Conservation (phyloP, 192 early-diverging fungal species). For the Spizellomyces punctatus region DNA sequence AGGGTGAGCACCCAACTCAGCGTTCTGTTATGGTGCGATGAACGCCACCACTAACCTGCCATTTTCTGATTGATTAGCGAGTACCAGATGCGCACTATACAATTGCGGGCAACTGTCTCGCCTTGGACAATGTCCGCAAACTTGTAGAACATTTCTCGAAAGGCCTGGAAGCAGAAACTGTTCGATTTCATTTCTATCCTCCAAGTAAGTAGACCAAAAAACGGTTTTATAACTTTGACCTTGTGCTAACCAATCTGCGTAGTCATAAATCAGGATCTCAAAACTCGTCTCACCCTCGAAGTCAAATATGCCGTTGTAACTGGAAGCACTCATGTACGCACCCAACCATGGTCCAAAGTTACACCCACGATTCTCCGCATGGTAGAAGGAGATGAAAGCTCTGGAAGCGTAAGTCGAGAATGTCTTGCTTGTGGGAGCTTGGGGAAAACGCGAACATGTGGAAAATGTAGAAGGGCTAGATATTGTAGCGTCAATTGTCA, state of each 20-base stretch:
- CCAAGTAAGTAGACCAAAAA: slow-evolving; percentile 24
- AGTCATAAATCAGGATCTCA: slow-evolving; percentile 28
- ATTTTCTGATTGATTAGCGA: neutral
- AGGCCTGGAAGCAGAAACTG: slow-evolving; percentile 30
- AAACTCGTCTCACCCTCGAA: slow-evolving; percentile 30
- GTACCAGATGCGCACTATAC: slow-evolving; percentile 39
- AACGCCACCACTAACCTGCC: neutral
- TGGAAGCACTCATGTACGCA: slow-evolving; percentile 28
- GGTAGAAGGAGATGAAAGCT: neutral
- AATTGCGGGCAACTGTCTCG: slow-evolving; percentile 32
- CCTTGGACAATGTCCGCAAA: slow-evolving; percentile 23
- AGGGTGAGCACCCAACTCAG: slow-evolving; percentile 15
- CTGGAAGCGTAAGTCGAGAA: slow-evolving; percentile 25
- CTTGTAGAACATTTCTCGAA: slow-evolving; percentile 37
- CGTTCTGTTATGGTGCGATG: too few relatives aligned
- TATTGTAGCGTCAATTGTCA: slow-evolving; percentile 49
- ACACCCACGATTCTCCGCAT: too few relatives aligned
- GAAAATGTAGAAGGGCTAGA: slow-evolving; percentile 25
- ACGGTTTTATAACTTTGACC: neutral
- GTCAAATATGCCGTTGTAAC: slow-evolving; percentile 40
- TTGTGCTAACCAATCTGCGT: neutral
- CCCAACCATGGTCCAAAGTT: too few relatives aligned
- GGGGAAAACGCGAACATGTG: slow-evolving; percentile 34
- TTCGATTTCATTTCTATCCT: slow-evolving; percentile 31
- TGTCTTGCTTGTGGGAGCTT: slow-evolving; percentile 35